phyloP scores from a whole-genome alignment of 495 filamentous ascomycete species.

The Penicillium diatomitis region DNA sequence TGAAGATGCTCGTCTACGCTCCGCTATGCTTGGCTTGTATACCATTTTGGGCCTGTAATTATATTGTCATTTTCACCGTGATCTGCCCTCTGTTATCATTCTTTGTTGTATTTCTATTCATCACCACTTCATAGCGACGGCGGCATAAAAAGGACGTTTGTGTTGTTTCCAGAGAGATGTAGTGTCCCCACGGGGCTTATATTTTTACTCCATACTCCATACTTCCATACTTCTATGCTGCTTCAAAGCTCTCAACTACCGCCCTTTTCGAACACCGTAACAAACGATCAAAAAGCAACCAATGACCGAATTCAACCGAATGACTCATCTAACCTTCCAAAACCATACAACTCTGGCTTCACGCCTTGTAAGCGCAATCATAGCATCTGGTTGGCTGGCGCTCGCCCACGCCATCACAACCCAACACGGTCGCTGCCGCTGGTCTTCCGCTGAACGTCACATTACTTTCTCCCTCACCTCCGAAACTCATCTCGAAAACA shows the following conservation, averaged over 20 bases:
- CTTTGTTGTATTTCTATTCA: slow-evolving; percentile 6
- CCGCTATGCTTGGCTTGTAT: slow-evolving; percentile 3
- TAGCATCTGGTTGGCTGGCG: slow-evolving; percentile 8
- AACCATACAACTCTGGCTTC: too few species aligned
- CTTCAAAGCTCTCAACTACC: too few species aligned
- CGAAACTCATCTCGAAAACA: not conserved
- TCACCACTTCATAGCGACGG: slow-evolving; percentile 38
- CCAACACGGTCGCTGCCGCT: not conserved
- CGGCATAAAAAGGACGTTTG: slow-evolving; percentile 23
- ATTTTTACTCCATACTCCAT: slow-evolving; percentile 13
- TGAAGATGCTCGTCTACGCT: too few species aligned
- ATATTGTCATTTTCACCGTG: slow-evolving; percentile 18
- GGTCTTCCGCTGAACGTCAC: slow-evolving; percentile 11
- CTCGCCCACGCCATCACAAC: slow-evolving; percentile 5
- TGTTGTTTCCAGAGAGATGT: too few species aligned
- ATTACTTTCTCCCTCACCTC: slow-evolving; percentile 12
- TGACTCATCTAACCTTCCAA: too few species aligned
- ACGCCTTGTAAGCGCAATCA: not conserved
- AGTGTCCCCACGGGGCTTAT: too few species aligned
- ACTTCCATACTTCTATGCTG: not conserved
- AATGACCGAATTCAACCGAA: not conserved
- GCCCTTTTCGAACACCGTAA: too few species aligned
- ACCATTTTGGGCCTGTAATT: slow-evolving; percentile 25
- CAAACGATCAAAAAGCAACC: too few species aligned
- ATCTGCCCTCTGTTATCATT: slow-evolving; percentile 15